Evolutionary conservation across 169 alveolate genomes (phyloP).

Genomic region (Amoebophrya sp.): DNA sequence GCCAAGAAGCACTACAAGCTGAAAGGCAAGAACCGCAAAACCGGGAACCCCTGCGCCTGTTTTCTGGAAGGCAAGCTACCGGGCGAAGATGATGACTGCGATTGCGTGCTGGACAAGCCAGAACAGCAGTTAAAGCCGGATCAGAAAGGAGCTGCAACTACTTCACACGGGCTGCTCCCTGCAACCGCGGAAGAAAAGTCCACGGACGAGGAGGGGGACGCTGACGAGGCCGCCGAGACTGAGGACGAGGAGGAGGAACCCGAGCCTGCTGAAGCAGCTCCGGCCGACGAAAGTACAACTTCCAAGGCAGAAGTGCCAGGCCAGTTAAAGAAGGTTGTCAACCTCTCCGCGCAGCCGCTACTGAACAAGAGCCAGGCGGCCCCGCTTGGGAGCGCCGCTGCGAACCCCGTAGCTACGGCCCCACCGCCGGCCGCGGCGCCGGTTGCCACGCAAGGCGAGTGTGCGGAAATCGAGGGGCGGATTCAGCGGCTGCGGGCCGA

Average conservation of each 20-base stretch:
- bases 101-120: slow-evolving; percentile 13
- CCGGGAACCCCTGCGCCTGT: slow-evolving; percentile 9
- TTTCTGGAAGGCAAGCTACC: background rate
- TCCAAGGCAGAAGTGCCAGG: too few species aligned
- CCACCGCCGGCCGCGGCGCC: background rate
- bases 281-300: too few species aligned
- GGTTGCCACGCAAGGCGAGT: background rate
- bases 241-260: background rate
- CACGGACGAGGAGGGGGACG: slow-evolving; percentile 3
- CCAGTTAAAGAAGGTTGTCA: too few species aligned
- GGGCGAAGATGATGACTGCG: slow-evolving; percentile 18
- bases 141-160: too few species aligned
- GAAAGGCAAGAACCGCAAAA: background rate
- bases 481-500: background rate
- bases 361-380: background rate
- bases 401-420: background rate
- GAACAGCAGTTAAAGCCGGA: too few species aligned
- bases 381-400: background rate
- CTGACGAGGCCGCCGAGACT: background rate
- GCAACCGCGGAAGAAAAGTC: too few species aligned
- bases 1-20: background rate
- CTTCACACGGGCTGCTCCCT: too few species aligned
- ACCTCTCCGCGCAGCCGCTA: background rate
- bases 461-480: background rate
- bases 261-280: too few species aligned